Base-by-base conservation (phyloP, 192 early-diverging fungal genomes). In the Coemansia sp. region DNA sequence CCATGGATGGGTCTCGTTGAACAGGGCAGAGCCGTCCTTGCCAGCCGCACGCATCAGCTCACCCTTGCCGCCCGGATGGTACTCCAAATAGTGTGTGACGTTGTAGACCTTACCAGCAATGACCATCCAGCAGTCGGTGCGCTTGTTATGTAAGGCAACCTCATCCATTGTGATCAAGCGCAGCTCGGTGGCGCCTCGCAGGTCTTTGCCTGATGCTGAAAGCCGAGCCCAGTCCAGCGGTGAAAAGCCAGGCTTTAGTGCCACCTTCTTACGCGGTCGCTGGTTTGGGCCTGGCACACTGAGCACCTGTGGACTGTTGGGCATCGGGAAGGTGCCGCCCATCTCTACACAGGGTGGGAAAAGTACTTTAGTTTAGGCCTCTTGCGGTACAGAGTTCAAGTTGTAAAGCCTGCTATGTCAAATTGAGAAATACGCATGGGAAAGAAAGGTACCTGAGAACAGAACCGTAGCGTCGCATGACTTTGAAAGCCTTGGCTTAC, bases 141-240 rank as follows among this genome's bases (percentile, higher is more conserved):
- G 75, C 53, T 85, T 87, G 47, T 90, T 91, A 75, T 99, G 96
- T 41, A 83, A 64, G 20, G 88, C 87, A 34, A 99, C 65, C 20
- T 98, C 94, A 3, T 86, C 83, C 29, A 90, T 76, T 11, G 93
- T 93, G 73, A 86, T 91, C 49, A 24, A 11, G 22, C 38, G 73
- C 24, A 71, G 76, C 41, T 70, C 63, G 1, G 41, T 24, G 31
- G 73, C 73, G 6, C 81, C 76, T 13, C 73, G 76, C 27, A 96
- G 84, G 78, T 96, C 87, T 49, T 84, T 72, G 27, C 92, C 94
- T 8, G 94, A 93, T 6, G 74, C 71, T 33, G 89, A 91, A 8
- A 98, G 86, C n/a, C 89, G 86, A 24, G 92, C 93, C 97, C 97
- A 97, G 82, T 99, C 95, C 39, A 95, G 76, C 43, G 96, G 87